Percentiles rank a stretch among this genome's conserved stretches.
Evolutionary conservation across 2,329 filamentous ascomycete genomes (phyloP).

Genomic region (Daldinia sp.): DNA sequence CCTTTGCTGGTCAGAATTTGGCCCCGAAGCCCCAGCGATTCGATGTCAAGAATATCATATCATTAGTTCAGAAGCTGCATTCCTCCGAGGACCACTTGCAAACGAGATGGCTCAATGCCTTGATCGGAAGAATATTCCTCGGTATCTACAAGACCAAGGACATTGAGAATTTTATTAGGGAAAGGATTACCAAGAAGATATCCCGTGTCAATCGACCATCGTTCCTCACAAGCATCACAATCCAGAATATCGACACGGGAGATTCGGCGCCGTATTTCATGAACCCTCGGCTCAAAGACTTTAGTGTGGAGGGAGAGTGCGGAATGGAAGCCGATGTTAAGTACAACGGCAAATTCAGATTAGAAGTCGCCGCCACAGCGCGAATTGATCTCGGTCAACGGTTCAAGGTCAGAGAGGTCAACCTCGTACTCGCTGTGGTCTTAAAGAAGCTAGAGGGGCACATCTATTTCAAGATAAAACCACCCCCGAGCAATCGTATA

Average conservation of each 20-base stretch:
- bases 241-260: slow-evolving; percentile 85
- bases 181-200: slow-evolving; percentile 96
- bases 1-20: slow-evolving; percentile 61
- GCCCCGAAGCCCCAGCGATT: slow-evolving; percentile 78
- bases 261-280: slow-evolving; percentile 88
- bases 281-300: slow-evolving; percentile 84
- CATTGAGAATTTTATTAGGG: slow-evolving; percentile 78
- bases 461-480: slow-evolving; percentile 85
- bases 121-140: slow-evolving; percentile 88
- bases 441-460: slow-evolving; percentile 88
- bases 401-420: slow-evolving; percentile 90
- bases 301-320: slow-evolving; percentile 91
- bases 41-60: slow-evolving; percentile 85
- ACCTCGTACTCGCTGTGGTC: slow-evolving; percentile 85
- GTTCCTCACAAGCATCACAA: slow-evolving; percentile 85
- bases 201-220: slow-evolving; percentile 89
- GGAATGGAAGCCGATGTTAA: slow-evolving; percentile 85
- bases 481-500: slow-evolving; percentile 92
- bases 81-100: slow-evolving; percentile 91
- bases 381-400: slow-evolving; percentile 88
- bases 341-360: slow-evolving; percentile 87
- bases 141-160: slow-evolving; percentile 86
- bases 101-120: slow-evolving; percentile 91
- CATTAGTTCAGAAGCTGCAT: slow-evolving; percentile 88
- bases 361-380: slow-evolving; percentile 92